Conservation (phyloP, 2,329 filamentous ascomycete genomes). For the Penicillium sp. region DNA sequence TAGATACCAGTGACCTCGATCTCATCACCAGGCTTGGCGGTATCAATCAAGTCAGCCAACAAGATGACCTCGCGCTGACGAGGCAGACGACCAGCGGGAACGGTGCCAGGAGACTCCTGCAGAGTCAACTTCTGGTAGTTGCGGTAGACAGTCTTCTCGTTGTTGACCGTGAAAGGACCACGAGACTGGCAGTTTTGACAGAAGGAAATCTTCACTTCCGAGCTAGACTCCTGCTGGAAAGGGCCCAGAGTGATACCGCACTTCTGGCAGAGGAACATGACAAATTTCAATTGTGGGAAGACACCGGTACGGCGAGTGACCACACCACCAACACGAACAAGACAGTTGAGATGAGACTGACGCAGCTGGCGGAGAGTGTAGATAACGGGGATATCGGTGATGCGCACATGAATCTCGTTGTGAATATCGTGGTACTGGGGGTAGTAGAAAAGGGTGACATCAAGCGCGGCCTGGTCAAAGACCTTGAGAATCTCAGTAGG, state of each 20-base stretch:
- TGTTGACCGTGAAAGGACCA: conserved; percentile 92
- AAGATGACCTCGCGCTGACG: conserved; percentile 92
- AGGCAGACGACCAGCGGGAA: conserved; percentile 90
- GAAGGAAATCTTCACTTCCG: conserved; percentile 93
- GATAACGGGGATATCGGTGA: conserved; percentile 89
- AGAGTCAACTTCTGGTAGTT: conserved; percentile 98
- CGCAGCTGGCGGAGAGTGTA: conserved; percentile 94
- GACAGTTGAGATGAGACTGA: conserved; percentile 92
- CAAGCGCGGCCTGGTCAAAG: conserved; percentile 95
- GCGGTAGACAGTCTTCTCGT: conserved; percentile 95
- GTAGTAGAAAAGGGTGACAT: conserved; percentile 92
- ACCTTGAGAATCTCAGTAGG: conserved; percentile 94
- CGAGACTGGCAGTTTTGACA: conserved; percentile 96
- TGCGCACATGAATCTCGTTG: conserved; percentile 94
- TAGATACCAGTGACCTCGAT: conserved; percentile 97
- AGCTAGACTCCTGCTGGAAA: conserved; percentile 95
- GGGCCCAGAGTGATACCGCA: conserved; percentile 89
- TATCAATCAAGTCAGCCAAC: conserved; percentile 95
- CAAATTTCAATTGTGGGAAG: conserved; percentile 96
- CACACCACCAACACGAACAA: conserved; percentile 91
- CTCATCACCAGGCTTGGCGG: conserved; percentile 94
- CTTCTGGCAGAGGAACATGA: conserved; percentile 96
- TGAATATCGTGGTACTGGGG: conserved; percentile 98
- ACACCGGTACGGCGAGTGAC: conserved; percentile 93
- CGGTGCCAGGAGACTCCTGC: conserved; percentile 94